phyloP scores from a whole-genome alignment of 2,329 filamentous ascomycete genomes.

The Purpureocillium lavendulum region DNA sequence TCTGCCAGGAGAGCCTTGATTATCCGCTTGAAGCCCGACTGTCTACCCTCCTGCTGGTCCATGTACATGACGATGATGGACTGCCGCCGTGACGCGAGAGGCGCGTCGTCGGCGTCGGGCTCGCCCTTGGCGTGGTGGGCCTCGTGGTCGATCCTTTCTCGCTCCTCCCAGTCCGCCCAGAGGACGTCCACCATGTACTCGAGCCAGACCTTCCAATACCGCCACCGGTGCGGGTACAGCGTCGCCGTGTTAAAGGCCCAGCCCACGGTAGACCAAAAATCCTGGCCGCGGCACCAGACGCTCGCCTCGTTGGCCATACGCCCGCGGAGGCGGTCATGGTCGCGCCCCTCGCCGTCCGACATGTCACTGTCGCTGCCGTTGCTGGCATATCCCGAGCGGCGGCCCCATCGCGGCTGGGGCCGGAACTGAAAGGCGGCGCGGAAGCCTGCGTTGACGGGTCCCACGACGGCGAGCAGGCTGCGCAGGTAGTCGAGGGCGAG shows the following conservation, averaged over 20 bases:
- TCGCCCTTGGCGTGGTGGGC: conserved; percentile 12
- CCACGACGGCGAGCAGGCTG: conserved; percentile 54
- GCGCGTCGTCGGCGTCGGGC: conserved; percentile 15
- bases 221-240: conserved; percentile 65
- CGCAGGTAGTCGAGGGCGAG: conserved; percentile 64
- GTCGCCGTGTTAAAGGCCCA: conserved; percentile 92
- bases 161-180: conserved; percentile 59
- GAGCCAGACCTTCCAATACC: conserved; percentile 73
- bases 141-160: conserved; percentile 39
- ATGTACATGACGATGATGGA: conserved; percentile 57
- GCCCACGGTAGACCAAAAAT: conserved; percentile 83
- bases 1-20: conserved; percentile 61
- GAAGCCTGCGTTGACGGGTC: conserved; percentile 63
- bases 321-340: conserved; percentile 45
- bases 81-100: conserved; percentile 29
- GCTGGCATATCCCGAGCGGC: conserved; percentile 24
- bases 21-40: conserved; percentile 42
- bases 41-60: conserved; percentile 33
- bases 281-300: conserved; percentile 67
- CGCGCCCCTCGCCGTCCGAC: conserved; percentile 33
- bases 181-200: conserved; percentile 71
- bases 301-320: conserved; percentile 56
- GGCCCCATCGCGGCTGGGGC: conserved; percentile 18
- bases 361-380: conserved; percentile 33
- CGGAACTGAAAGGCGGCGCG: conserved; percentile 65